Conservation (phyloP, 306 rosid genomes). For the Leucaena leucocephala region DNA sequence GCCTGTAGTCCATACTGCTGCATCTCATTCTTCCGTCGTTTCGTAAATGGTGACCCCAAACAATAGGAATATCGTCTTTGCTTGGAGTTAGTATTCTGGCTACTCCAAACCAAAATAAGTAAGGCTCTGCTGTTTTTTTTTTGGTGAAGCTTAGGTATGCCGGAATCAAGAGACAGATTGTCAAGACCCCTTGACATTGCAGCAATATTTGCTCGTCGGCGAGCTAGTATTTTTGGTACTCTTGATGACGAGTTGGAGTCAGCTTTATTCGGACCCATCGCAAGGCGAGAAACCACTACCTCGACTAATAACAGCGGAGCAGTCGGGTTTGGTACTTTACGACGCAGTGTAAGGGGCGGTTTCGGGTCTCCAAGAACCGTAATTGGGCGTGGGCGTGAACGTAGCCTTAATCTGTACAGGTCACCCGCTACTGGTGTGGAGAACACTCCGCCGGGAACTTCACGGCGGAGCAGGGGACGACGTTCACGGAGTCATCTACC, state of each 20-base stretch:
- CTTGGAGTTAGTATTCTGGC: background rate
- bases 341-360: slow-evolving; percentile 35
- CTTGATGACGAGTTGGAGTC: slow-evolving; percentile 29
- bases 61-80: background rate
- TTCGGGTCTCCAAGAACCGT: slow-evolving; percentile 40
- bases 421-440: slow-evolving; percentile 28
- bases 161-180: slow-evolving; percentile 70
- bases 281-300: background rate
- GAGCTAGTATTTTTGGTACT: slow-evolving; percentile 28
- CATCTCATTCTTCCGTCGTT: background rate
- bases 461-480: slow-evolving; percentile 47
- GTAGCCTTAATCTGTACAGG: slow-evolving; percentile 30
- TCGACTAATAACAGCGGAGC: slow-evolving; percentile 18
- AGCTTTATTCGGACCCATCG: slow-evolving; percentile 32
- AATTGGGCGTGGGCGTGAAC: slow-evolving; percentile 44
- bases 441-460: slow-evolving; percentile 37
- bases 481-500: slow-evolving; percentile 53
- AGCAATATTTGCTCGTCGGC: slow-evolving; percentile 41
- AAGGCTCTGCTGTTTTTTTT: background rate
- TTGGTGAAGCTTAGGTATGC: slow-evolving; percentile 48
- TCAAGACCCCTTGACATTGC: slow-evolving; percentile 50
- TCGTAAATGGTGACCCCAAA: background rate
- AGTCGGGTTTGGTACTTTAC: slow-evolving; percentile 34
- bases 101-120: background rate
- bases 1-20: background rate